Evolutionary conservation across 306 rosid species (phyloP), one percentile per base, ranked within the genome.

Genomic region (Ochetophila trinervis): DNA sequence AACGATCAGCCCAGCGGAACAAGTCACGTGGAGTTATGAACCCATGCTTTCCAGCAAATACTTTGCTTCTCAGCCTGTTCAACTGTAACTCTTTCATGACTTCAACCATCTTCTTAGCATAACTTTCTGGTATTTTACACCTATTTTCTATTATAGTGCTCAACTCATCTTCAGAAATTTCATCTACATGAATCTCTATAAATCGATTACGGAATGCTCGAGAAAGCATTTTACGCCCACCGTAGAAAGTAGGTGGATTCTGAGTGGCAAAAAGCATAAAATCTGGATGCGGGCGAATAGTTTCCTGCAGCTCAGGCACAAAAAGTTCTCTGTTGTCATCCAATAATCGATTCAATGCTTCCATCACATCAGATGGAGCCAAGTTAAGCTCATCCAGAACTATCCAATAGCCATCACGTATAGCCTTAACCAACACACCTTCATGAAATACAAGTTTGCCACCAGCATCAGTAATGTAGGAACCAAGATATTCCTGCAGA

Each of bases 231-330:
- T 93, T 93, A 32, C 98, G 91, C 14, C 98, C 98, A 63, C 88
- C 96, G 79, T 93, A 93, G 40, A 80, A 65, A 70, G 89, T 84
- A 52, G 98, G 98, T 6, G 98, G 98, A 79, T 93, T 93, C 75
- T 93, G 98, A 57, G 98, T 93, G 14, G 94, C 98, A 76, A 93
- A 93, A 69, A 93, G 98, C 98, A 93, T 89, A 57, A 93, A 93
- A 60, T 89, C 65, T 56, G 85, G 84, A 84, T 93, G 84, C 30
- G 98, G 93, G 73, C 44, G 57, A 69, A 89, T 66, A 19, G 88
- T 87, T 65, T 77, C 80, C 81, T 87, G 86, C 63, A 87, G 81
- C 72, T 93, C 98, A 66, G 98, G 98, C 59, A 89, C 90, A 76
- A 80, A 89, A 77, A 93, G 91, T 79, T 93, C 98, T 62, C 98